phyloP scores from a whole-genome alignment of 805 yeast species.

The Scheffersomyces amazonensis region DNA sequence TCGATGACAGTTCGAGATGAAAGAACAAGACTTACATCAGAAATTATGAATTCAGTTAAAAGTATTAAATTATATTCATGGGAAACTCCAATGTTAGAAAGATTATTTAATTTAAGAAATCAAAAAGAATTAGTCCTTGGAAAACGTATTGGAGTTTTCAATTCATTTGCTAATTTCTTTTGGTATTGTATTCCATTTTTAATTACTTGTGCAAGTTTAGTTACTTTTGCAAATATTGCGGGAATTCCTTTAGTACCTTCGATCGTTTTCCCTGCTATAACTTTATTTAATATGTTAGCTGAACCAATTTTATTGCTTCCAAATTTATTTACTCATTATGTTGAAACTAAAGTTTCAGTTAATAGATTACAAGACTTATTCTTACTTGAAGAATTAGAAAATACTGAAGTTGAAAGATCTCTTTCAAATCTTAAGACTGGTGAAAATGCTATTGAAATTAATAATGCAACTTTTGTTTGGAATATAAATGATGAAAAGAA shows the following conservation, averaged over 20 bases:
- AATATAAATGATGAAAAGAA: constrained; percentile 39
- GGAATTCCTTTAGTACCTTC: constrained; percentile 30
- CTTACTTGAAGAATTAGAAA: constrained; percentile 30
- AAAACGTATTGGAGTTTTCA: constrained; percentile 28
- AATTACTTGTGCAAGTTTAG: constrained; percentile 31
- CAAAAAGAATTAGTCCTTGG: constrained; percentile 28
- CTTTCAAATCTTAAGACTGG: constrained; percentile 19
- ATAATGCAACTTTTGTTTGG: constrained; percentile 34
- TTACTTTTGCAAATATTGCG: constrained; percentile 21
- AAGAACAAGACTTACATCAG: constrained; percentile 35
- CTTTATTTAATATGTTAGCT: constrained; percentile 33
- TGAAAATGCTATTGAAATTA: constrained; percentile 22
- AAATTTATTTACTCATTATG: constrained; percentile 20
- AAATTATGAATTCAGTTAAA: constrained; percentile 35
- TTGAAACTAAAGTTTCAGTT: constrained; percentile 31
- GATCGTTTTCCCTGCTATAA: constrained; percentile 38
- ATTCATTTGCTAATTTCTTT: constrained; percentile 28
- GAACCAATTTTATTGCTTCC: constrained; percentile 36
- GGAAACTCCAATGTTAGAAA: constrained; percentile 38
- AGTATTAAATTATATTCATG: constrained; percentile 40
- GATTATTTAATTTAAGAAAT: constrained; percentile 31
- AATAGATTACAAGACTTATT: constrained; percentile 31
- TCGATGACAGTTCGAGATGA: constrained; percentile 35
- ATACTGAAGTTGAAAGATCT: constrained; percentile 10
- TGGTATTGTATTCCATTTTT: constrained; percentile 40